Evolutionary conservation across 2,329 filamentous ascomycete species (phyloP), one percentile per base, ranked within the genome.

Genomic region (Volutella citrinella): DNA sequence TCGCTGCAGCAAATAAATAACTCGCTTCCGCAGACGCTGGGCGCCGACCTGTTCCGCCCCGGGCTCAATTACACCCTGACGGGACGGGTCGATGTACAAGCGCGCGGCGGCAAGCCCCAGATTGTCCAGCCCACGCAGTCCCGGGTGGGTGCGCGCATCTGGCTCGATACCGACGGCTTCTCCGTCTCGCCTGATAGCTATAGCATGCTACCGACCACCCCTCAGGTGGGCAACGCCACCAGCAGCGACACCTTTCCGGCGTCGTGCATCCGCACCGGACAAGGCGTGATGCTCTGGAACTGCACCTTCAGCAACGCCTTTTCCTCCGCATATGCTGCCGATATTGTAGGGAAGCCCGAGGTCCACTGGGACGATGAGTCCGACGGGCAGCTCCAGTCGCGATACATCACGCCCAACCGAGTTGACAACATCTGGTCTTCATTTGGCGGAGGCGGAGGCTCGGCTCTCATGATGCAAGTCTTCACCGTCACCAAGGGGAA

Each of bases 51-150:
- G 1, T 40, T 45, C 5, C 23, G 27, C 1, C 21, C 45, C 5
- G 38, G 45, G 3, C 38, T 48, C 1, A 48, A 48, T 26, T 48
- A 48, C 14, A 48, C 31, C 0, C 11, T 48, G n/a, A 48, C 44
- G 4, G 42, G 41, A 1, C 13, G 40, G 10, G 35, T 48, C 3
- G 10, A 10, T 7, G n/a, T n/a, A n/a, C n/a, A n/a, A n/a, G n/a
- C n/a, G n/a, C n/a, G n/a, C n/a, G 5, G 18, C 2, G 36, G 32
- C 3, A 12, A 11, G 1, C 40, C 44, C 4, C 10, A 44, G 6
- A 9, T 43, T 9, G 28, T 34, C 0, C 2, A 14, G 2, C 33
- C 30, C 5, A 34, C 38, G 5, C 22, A 10, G 21, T 10, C 2
- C 12, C 11, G n/a, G 2, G 14, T 26, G 0, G 45, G 30, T 5